These are phyloP conservation scores for Globisporangium paroecandrum DNA, from an alignment of 352 stramenopile species.

Conservation along the genomic window DNA sequence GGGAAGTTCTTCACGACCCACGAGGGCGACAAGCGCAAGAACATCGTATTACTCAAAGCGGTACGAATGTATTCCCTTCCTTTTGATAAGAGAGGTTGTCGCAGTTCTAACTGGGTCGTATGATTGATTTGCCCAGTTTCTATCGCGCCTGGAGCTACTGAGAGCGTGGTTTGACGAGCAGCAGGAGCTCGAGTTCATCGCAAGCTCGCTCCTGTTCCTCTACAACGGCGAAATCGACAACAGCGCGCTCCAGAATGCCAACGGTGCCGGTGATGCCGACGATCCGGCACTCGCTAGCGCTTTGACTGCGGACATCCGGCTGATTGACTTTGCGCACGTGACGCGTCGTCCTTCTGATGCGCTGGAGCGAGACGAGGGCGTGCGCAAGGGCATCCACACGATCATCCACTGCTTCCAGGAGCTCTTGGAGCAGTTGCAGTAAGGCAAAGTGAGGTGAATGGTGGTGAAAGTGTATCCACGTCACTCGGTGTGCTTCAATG, in stretches of 20 bases:
- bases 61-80: slow-evolving; percentile 22
- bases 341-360: slow-evolving; percentile 16
- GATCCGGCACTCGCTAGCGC: slow-evolving; percentile 9
- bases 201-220: slow-evolving; percentile 93
- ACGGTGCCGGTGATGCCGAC: slow-evolving; percentile 2
- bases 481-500: neutral
- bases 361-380: slow-evolving; percentile 44
- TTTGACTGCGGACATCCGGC: slow-evolving; percentile 49
- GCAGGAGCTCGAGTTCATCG: slow-evolving; percentile 86
- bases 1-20: slow-evolving; percentile 69
- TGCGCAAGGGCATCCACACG: slow-evolving; percentile 53
- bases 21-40: slow-evolving; percentile 21
- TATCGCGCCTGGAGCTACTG: slow-evolving; percentile 60
- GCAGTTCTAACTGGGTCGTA: neutral
- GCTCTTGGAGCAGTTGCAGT: slow-evolving; percentile 24
- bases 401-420: slow-evolving; percentile 50
- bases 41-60: slow-evolving; percentile 33
- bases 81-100: neutral
- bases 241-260: neutral
- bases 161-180: slow-evolving; percentile 79
- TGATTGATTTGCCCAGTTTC: slow-evolving; percentile 37
- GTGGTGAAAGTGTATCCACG: neutral
- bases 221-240: slow-evolving; percentile 74
- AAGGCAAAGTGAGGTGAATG: neutral
- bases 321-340: slow-evolving; percentile 87